Percentiles rank a stretch among this genome's conserved stretches.
These are phyloP conservation scores for Zizania palustris DNA, from an alignment of 202 grass and related monocot genomes.

Conservation along the genomic window DNA sequence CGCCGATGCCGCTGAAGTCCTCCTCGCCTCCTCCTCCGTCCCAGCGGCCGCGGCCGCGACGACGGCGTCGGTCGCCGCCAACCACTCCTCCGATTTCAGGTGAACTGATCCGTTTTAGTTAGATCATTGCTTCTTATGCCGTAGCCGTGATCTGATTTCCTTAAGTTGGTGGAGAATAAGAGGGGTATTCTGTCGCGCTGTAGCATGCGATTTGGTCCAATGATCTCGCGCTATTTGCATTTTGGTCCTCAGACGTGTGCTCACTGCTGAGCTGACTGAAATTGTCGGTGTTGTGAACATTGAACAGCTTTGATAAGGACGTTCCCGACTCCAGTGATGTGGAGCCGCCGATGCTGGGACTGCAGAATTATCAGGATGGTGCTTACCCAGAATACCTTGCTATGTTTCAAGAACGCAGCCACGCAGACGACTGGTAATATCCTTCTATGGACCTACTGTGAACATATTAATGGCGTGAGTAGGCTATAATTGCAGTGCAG, in stretches of 20 bases:
- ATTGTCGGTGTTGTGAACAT: slow-evolving; percentile 17
- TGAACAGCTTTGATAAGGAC: slow-evolving; percentile 89
- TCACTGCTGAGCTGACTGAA: background rate
- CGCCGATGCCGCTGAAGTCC: slow-evolving; percentile 64
- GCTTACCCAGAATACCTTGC: slow-evolving; percentile 66
- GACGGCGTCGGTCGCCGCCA: slow-evolving; percentile 41
- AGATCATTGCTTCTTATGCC: background rate
- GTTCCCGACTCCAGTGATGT: slow-evolving; percentile 58
- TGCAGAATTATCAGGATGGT: slow-evolving; percentile 73
- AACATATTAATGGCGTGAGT: background rate
- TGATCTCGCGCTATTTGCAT: slow-evolving; percentile 27
- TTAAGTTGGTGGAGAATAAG: background rate
- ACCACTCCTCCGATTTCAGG: slow-evolving; percentile 79
- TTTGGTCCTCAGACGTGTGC: background rate
- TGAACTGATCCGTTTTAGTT: slow-evolving; percentile 16
- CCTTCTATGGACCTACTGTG: background rate
- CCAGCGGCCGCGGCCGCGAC: slow-evolving; percentile 12
- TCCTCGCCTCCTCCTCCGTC: slow-evolving; percentile 43
- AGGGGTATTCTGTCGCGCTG: background rate
- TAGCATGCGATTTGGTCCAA: slow-evolving; percentile 33
- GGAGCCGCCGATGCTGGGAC: slow-evolving; percentile 58
- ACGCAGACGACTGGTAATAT: slow-evolving; percentile 67
- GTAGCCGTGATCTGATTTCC: slow-evolving; percentile 32
- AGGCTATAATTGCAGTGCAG: background rate
- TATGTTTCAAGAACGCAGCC: slow-evolving; percentile 74